Conservation (phyloP, 345 rosid genomes). For the Luvunga scandens region DNA sequence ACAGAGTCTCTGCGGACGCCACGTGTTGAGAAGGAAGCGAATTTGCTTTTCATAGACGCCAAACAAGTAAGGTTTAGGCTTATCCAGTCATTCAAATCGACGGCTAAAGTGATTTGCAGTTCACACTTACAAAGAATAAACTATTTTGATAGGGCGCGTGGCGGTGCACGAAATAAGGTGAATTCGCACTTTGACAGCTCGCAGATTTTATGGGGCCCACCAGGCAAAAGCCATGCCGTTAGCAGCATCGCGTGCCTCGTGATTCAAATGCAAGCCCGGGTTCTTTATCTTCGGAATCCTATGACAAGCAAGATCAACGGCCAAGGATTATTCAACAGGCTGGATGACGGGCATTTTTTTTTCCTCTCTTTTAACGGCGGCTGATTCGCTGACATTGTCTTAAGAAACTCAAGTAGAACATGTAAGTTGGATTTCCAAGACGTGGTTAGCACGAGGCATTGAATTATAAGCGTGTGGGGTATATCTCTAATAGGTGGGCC, state of each 20-base stretch:
- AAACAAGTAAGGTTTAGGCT: neutral
- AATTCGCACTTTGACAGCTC: constrained; percentile 23
- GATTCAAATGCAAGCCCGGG: constrained; percentile 3
- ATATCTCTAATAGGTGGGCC: neutral
- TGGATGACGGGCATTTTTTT: neutral
- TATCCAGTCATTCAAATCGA: neutral
- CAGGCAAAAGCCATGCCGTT: constrained; percentile 12
- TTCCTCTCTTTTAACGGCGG: constrained; percentile 2
- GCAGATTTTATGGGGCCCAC: constrained; percentile 30
- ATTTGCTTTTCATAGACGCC: neutral
- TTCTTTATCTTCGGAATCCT: constrained; percentile 20
- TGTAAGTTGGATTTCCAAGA: neutral
- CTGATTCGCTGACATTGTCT: constrained; percentile 13
- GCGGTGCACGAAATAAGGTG: constrained; percentile 13
- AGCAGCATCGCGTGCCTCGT: constrained; percentile 27
- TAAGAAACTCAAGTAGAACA: neutral
- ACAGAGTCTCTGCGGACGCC: neutral
- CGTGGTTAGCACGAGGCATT: constrained; percentile 29
- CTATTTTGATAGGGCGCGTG: constrained; percentile 10
- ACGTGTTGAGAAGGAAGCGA: neutral
- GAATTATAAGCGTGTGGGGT: constrained; percentile 29
- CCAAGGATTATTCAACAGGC: neutral
- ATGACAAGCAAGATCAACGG: constrained; percentile 18
- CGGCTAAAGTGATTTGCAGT: neutral
- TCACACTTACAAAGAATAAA: neutral